Base-by-base conservation (phyloP, 441 rosid genomes). In the Erysimum cheiri region DNA sequence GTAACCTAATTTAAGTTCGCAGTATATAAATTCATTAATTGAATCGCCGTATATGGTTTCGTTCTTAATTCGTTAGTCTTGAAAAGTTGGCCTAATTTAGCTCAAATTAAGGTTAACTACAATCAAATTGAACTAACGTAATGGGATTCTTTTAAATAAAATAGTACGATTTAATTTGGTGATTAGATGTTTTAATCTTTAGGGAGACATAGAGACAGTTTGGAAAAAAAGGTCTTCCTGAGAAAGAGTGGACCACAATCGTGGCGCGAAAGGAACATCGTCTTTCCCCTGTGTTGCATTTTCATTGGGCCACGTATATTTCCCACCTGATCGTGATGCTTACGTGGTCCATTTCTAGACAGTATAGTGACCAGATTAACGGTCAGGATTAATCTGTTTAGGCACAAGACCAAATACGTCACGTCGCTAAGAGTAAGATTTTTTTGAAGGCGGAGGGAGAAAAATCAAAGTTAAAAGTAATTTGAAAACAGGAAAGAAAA, bases 251-350 rank as follows among this genome's bases (percentile, higher is more conserved):
- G 79, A 75, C 84, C 80, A 70, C 77, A 80, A 63, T 80, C 85
- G 83, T 85, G 90, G 77, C 83, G 75, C 80, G 64, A 75, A 83
- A 80, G 82, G 69, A 71, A 75, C 71, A 4, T 47, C 40, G 10
- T 46, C 8, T 37, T 2, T 17, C 50, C 33, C 31, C 13, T 61
- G 72, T 83, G 92, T 70, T 24, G 1, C 10, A 5, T 32, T 44
- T 1, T 62, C 0, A 83, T 71, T 81, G 78, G 92, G 15, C 81
- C 91, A 87, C 89, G 81, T 81, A 64, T 52, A 32, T 13, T 8
- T 55, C 26, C 22, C 12, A 36, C 64, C 56, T 31, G 69, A 64
- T 59, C 0, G n/a, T 2, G 26, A 19, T 41, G 24, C 60, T 74
- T 86, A 86, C 88, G 93, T 87, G 89, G 76, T 70, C 3, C 53